Evolutionary conservation across 2,329 filamentous ascomycete species (phyloP).

Genomic region (Colletotrichum orbiculare): DNA sequence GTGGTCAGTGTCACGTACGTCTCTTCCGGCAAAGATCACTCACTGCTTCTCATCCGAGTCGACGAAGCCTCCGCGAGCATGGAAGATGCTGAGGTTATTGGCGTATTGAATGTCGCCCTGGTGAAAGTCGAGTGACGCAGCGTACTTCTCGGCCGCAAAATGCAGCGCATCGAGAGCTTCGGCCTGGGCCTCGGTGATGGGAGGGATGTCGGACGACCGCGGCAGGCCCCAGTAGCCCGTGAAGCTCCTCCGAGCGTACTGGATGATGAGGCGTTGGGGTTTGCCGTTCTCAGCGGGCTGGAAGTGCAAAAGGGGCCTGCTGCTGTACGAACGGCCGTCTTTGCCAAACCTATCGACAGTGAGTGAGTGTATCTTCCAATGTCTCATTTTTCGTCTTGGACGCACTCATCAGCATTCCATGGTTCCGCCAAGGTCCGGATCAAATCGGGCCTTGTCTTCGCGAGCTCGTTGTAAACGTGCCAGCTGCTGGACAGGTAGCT

Average conservation of each 20-base stretch:
- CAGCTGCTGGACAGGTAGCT: conserved; percentile 69
- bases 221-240: conserved; percentile 67
- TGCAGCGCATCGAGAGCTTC: conserved; percentile 64
- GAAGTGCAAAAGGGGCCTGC: conserved; percentile 66
- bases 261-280: conserved; percentile 67
- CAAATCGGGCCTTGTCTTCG: conserved; percentile 66
- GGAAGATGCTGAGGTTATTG: conserved; percentile 66
- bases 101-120: conserved; percentile 65
- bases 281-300: conserved; percentile 56
- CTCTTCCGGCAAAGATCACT: conserved; percentile 43
- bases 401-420: conserved; percentile 59
- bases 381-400: neutral
- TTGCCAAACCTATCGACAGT: conserved; percentile 60
- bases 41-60: conserved; percentile 57
- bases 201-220: conserved; percentile 64
- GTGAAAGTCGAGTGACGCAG: conserved; percentile 57
- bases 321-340: conserved; percentile 54
- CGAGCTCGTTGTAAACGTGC: conserved; percentile 72
- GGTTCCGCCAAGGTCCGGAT: conserved; percentile 65
- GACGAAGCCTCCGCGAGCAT: conserved; percentile 61
- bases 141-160: conserved; percentile 59
- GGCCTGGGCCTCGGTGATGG: conserved; percentile 64
- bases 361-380: neutral
- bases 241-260: conserved; percentile 70
- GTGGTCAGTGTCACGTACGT: conserved; percentile 43